Base-by-base conservation (phyloP, 2,329 filamentous ascomycete genomes). In the Penicillium sp. region DNA sequence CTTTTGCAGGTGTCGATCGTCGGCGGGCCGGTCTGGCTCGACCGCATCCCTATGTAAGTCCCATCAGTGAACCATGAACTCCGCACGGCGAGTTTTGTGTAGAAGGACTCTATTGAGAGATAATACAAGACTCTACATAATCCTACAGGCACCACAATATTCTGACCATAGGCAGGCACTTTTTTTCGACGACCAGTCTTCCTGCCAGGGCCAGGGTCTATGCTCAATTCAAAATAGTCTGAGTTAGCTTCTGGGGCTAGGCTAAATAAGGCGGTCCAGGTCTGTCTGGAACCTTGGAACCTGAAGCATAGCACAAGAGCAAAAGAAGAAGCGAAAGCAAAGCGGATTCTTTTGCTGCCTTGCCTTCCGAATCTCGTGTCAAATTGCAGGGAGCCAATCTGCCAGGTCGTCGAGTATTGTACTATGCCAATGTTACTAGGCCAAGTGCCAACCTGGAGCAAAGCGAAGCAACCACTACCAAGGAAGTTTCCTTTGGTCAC, bases 1-100 rank as follows among this genome's bases (percentile, higher is more conserved):
- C 46, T 57, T 50, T 57, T 57, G 54, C 54, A 56, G 47, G 55
- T 58, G 46, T 50, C 55, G 47, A 58, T 45, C 46, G 45, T 44
- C 49, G 46, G 11, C 11, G 35, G 35, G 11, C 35, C 13, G 35
- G 13, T 35, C 53, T 48, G 45, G 52, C 35, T 38, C 30, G 50
- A 19, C 50, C 50, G 50, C 31, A 38, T 53, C 29, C 50, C 13
- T 41, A 38, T 41, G 35, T 17, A 41, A 41, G 35, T 41, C 35
- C 35, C 35, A 41, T 41, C 35, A 41, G 15, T 11, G 15, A 41
- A 11, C 35, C 35, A 41, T 13, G 35, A 9, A 41, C 11, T 3
- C 35, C 13, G 35, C 35, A 41, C 35, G 11, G 35, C 35, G 35
- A 41, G 15, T 41, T 15, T 15, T 41, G 13, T 5, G 13, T 41